Conservation (phyloP, 768 basidiomycete genomes). For the Rhodocollybia butyracea region DNA sequence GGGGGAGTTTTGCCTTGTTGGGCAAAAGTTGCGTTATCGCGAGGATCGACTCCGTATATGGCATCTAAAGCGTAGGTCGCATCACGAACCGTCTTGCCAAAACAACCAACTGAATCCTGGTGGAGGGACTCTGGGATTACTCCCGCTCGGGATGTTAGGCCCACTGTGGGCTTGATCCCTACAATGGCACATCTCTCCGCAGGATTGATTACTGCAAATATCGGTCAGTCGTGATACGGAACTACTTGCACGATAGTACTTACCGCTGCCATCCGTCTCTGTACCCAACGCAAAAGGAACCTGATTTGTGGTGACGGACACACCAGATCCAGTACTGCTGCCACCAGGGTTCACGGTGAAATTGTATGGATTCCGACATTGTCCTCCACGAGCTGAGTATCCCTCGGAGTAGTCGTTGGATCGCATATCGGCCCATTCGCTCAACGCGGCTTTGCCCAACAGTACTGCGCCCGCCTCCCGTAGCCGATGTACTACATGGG, state of each 20-base stretch:
- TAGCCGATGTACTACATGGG: not conserved
- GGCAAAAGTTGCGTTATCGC: constrained; percentile 33
- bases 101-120: constrained; percentile 38
- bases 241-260: too few relatives aligned
- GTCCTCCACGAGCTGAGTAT: constrained; percentile 35
- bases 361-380: constrained; percentile 34
- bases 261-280: too few relatives aligned
- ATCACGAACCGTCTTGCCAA: constrained; percentile 33
- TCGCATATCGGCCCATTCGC: too few relatives aligned
- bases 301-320: too few relatives aligned
- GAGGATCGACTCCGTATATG: constrained; percentile 31
- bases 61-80: constrained; percentile 32
- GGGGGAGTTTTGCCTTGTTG: too few relatives aligned
- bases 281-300: too few relatives aligned
- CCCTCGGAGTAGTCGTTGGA: too few relatives aligned
- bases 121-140: constrained; percentile 35
- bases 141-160: constrained; percentile 38
- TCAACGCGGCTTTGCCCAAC: constrained; percentile 34
- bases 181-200: too few relatives aligned
- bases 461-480: constrained; percentile 15
- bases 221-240: too few relatives aligned
- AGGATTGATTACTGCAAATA: too few relatives aligned
- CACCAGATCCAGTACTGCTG: too few relatives aligned
- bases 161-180: constrained; percentile 43
- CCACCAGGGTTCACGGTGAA: too few relatives aligned